Evolutionary conservation across 116 monocot genomes (phyloP).

Genomic region (Dioscorea cayenensis): DNA sequence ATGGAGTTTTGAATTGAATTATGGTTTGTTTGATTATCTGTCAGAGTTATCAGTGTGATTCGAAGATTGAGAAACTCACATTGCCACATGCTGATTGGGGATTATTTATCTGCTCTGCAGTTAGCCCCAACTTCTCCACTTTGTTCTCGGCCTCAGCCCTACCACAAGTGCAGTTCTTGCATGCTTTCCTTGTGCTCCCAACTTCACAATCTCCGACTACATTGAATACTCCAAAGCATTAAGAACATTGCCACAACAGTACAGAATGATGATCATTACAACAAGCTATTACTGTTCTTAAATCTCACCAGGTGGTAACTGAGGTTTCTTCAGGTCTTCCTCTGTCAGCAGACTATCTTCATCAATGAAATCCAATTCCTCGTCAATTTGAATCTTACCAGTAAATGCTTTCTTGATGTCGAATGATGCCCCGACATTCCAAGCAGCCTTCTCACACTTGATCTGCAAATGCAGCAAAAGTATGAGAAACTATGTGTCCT

Average conservation of each 20-base stretch:
- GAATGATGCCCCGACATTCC: conserved; percentile 76
- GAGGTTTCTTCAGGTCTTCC: conserved; percentile 90
- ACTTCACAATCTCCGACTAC: conserved; percentile 92
- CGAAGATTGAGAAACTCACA: conserved; percentile 26
- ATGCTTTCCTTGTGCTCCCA: conserved; percentile 80
- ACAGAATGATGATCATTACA: neutral
- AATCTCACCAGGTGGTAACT: conserved; percentile 55
- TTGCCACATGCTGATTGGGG: conserved; percentile 93
- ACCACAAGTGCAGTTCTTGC: conserved; percentile 97
- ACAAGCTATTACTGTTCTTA: neutral
- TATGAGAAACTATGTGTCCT: neutral
- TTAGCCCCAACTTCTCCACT: conserved; percentile 63
- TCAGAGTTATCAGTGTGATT: neutral
- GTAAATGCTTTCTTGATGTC: conserved; percentile 41
- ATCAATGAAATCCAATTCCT: conserved; percentile 84
- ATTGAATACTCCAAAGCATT: neutral
- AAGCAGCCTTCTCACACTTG: conserved; percentile 79
- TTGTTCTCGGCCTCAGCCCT: conserved; percentile 66
- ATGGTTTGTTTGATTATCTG: no score
- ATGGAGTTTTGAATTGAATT: conserved; percentile 6
- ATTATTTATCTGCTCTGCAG: conserved; percentile 70
- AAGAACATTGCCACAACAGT: neutral
- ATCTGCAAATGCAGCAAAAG: conserved; percentile 27
- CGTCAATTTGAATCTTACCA: conserved; percentile 57
- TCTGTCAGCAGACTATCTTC: conserved; percentile 88